Evolutionary conservation across 2,329 filamentous ascomycete species (phyloP), one percentile per base, ranked within the genome.

Genomic region (Aureobasidium sp.): DNA sequence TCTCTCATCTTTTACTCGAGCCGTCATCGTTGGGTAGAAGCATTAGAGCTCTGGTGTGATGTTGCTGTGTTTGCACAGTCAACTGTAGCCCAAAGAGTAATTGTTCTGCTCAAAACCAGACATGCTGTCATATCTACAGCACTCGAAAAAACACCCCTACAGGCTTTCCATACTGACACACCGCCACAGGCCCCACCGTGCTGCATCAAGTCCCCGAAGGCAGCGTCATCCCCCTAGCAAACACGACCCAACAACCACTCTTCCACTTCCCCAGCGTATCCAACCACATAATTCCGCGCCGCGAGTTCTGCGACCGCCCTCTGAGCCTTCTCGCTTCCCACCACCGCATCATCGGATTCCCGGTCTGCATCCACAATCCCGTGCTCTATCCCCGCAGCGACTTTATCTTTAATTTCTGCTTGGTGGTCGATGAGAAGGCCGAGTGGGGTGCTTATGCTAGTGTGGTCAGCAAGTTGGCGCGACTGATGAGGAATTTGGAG

Each of bases 321-420:
- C 9, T 59, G 35, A 59, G 55, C 33, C 55, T 59, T 1, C 43
- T 59, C 9, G 55, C 55, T n/a, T 59, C 55, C 1, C 87, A 89
- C 47, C 88, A 92, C 73, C 85, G 86, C 61, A 84, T 99, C 60
- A 81, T 99, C 35, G 90, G 92, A 17, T 90, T 91, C 68, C 94
- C 94, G 0, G 87, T 97, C 57, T 93, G 90, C 70, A 90, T 97
- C 70, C 84, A 87, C 55, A 83, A 90, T 65, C 66, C 71, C 11
- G 62, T 86, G 42, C 84, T 91, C 65, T 82, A 85, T 60, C 84
- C 88, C 69, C 87, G 94, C 61, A 96, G 96, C 74, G 90, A 95
- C 74, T 97, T 96, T 78, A 96, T 96, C 70, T 99, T 97, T 83
- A 97, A 97, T 74, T 96, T 97, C 70, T 91, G 90, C 62, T 79